Evolutionary conservation across 306 rosid genomes (phyloP).

Genomic region (Neltuma alba): DNA sequence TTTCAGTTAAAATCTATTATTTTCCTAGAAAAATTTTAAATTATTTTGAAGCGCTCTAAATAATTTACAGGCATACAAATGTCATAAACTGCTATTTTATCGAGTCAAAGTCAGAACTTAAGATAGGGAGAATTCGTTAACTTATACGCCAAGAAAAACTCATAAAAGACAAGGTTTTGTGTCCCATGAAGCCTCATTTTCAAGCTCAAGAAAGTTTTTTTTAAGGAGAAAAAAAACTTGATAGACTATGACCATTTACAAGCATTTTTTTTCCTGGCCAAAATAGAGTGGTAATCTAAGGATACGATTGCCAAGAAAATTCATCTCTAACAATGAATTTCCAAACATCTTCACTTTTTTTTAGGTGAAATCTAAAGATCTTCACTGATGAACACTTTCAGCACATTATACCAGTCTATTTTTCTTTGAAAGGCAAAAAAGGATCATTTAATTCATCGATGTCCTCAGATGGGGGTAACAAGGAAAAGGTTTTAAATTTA

Average conservation of each 20-base stretch:
- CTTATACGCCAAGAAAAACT: neutral
- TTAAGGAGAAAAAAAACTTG: neutral
- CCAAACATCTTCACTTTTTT: neutral
- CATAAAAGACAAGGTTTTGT: neutral
- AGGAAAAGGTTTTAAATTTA: neutral
- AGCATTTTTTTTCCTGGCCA: neutral
- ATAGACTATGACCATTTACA: neutral
- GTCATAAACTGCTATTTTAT: neutral
- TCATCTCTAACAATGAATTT: neutral
- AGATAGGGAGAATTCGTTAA: neutral
- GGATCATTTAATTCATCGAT: neutral
- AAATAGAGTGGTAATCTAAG: neutral
- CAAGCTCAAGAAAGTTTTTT: constrained; percentile 2
- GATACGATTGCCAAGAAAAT: neutral
- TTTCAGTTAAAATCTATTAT: neutral
- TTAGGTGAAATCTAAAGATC: neutral
- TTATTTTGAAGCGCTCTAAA: neutral
- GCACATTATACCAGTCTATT: neutral
- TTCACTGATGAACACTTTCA: neutral
- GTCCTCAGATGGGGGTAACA: neutral
- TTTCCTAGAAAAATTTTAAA: neutral
- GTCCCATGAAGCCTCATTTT: neutral
- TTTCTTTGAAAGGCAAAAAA: neutral
- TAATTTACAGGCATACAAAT: neutral
- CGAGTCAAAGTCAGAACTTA: constrained; percentile 15